Evolutionary conservation across 306 rosid species (phyloP).

Genomic region (Lupinus albus): DNA sequence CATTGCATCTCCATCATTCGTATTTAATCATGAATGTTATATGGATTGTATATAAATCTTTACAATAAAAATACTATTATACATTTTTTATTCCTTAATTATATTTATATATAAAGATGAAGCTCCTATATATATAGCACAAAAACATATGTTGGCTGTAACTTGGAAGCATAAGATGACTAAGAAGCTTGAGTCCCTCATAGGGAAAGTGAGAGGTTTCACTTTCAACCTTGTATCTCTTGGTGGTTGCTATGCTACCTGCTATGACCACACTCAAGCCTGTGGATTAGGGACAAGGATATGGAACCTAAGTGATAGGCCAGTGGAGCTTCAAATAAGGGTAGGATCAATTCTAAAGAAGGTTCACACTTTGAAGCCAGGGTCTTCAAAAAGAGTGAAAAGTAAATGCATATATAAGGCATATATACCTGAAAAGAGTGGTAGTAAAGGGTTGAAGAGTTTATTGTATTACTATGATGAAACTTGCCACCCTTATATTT

Average conservation of each 20-base stretch:
- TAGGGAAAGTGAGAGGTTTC: slow-evolving; percentile 52
- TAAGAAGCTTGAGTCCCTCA: slow-evolving; percentile 38
- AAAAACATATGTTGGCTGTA: slow-evolving; percentile 31
- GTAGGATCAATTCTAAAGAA: slow-evolving; percentile 88
- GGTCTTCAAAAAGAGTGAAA: slow-evolving; percentile 80
- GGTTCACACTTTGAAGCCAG: slow-evolving; percentile 81
- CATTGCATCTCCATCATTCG: no score
- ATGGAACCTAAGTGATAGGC: slow-evolving; percentile 84
- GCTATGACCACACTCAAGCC: slow-evolving; percentile 63
- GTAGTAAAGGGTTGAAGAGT: slow-evolving; percentile 61
- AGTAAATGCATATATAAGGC: slow-evolving; percentile 85
- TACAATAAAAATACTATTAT: no score
- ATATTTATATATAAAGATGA: slow-evolving; percentile 32
- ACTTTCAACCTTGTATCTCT: slow-evolving; percentile 47
- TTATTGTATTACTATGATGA: slow-evolving; percentile 83
- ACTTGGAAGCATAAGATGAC: slow-evolving; percentile 26
- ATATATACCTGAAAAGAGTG: slow-evolving; percentile 62
- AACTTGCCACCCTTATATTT: slow-evolving; percentile 85
- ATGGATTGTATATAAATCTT: no score
- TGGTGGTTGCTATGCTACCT: slow-evolving; percentile 81
- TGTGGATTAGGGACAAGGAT: slow-evolving; percentile 82
- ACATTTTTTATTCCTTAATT: no score
- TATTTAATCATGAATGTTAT: no score
- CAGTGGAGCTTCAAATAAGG: slow-evolving; percentile 93
- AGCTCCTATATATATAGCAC: slow-evolving; percentile 22